Conservation (phyloP, 768 basidiomycete species). For the Chiua virens region DNA sequence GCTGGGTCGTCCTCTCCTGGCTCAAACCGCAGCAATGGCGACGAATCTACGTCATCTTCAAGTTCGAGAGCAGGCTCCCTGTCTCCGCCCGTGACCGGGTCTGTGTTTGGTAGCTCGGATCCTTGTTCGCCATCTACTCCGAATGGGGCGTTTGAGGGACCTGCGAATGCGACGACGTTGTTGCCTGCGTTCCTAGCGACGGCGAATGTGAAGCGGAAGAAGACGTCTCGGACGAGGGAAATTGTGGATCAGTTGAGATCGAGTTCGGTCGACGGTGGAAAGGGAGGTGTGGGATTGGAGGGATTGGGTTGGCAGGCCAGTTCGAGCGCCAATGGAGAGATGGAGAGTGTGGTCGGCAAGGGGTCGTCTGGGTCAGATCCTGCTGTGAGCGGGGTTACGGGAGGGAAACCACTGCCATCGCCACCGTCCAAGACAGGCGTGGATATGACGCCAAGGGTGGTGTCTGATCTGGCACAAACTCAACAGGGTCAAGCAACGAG, state of each 20-base stretch:
- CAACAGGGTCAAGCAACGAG: background rate
- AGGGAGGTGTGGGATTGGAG: slow-evolving; percentile 7
- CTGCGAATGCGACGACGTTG: slow-evolving; percentile 12
- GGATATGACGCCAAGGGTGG: background rate
- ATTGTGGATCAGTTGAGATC: slow-evolving; percentile 29
- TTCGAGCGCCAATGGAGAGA: slow-evolving; percentile 1
- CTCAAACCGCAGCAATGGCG: slow-evolving; percentile 1
- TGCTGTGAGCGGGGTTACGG: background rate
- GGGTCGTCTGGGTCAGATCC: slow-evolving; percentile 2
- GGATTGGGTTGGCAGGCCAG: slow-evolving; percentile 17
- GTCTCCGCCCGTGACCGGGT: slow-evolving; percentile 8
- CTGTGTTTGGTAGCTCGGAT: slow-evolving; percentile 5
- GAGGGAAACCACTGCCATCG: background rate
- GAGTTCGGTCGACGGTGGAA: slow-evolving; percentile 24
- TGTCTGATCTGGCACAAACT: slow-evolving; percentile 3
- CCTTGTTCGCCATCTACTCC: slow-evolving; percentile 9
- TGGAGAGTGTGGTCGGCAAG: slow-evolving; percentile 2
- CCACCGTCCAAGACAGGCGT: slow-evolving; percentile 1
- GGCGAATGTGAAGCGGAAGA: slow-evolving; percentile 22
- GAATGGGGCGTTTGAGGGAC: background rate
- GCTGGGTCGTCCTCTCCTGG: slow-evolving; percentile 17
- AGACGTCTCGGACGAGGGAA: slow-evolving; percentile 28
- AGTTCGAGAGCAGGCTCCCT: slow-evolving; percentile 3
- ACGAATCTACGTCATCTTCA: slow-evolving; percentile 11
- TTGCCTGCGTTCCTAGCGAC: slow-evolving; percentile 27